phyloP scores from a whole-genome alignment of 148 eudicot genomes.

The Beta vulgaris region DNA sequence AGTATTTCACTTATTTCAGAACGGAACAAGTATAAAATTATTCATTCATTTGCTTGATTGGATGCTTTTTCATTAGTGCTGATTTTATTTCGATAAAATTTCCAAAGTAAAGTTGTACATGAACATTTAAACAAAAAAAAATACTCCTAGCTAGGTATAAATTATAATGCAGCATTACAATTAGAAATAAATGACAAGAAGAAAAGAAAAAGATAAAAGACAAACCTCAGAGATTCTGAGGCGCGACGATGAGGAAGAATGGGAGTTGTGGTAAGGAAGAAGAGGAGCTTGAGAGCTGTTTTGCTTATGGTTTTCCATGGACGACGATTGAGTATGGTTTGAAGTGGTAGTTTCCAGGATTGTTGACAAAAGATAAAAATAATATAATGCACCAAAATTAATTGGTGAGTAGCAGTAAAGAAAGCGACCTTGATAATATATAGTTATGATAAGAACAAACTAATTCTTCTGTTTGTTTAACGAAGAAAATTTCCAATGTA shows the following conservation, averaged over 20 bases:
- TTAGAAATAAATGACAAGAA: neutral
- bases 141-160: no score
- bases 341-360: constrained; percentile 23
- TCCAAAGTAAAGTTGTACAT: no score
- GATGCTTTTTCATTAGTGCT: no score
- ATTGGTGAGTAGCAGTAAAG: constrained; percentile 3
- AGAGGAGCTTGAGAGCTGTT: constrained; percentile 25
- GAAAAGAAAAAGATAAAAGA: neutral
- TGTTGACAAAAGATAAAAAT: constrained; percentile 7
- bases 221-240: constrained; percentile 24
- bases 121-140: no score
- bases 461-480: neutral
- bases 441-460: neutral
- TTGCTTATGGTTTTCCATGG: constrained; percentile 14
- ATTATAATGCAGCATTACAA: neutral
- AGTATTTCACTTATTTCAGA: no score
- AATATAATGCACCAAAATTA: constrained; percentile 1
- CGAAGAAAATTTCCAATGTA: neutral
- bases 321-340: constrained; percentile 7
- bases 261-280: constrained; percentile 14
- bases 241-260: neutral
- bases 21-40: no score
- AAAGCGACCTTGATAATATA: neutral
- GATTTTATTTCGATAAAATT: no score
- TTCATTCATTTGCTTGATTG: no score